These are phyloP conservation scores for Pestalotiopsis sp. DNA, from an alignment of 2,329 filamentous ascomycete species.

Conservation along the genomic window DNA sequence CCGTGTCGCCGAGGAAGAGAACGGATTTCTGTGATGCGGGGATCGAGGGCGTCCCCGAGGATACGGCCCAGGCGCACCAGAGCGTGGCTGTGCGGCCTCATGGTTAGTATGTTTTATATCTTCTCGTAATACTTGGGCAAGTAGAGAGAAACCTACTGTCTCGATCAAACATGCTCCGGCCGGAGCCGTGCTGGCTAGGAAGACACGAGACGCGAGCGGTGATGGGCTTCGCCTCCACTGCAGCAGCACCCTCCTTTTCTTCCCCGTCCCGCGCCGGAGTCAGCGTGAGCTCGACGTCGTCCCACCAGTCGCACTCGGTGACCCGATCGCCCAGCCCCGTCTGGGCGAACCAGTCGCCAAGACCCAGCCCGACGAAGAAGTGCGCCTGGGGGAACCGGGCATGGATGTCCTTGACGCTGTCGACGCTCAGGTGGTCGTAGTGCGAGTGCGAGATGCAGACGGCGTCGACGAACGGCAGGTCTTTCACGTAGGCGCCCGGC, in stretches of 20 bases:
- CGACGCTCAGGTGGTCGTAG: constrained; percentile 86
- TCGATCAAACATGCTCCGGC: constrained; percentile 67
- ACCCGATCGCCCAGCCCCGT: constrained; percentile 68
- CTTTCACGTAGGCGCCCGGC: constrained; percentile 72
- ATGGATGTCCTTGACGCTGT: constrained; percentile 70
- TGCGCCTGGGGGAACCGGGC: constrained; percentile 74
- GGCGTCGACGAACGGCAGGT: constrained; percentile 75
- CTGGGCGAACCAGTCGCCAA: constrained; percentile 77
- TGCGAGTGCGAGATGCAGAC: constrained; percentile 87
- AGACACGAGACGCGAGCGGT: constrained; percentile 73
- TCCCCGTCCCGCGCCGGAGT: constrained; percentile 22
- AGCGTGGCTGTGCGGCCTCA: constrained; percentile 59
- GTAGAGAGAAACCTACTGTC: background rate
- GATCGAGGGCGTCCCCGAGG: constrained; percentile 47
- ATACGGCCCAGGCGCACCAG: constrained; percentile 85
- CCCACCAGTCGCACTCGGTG: constrained; percentile 96
- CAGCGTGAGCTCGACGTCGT: constrained; percentile 73
- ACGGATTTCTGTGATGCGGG: constrained; percentile 61
- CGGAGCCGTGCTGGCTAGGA: constrained; percentile 81
- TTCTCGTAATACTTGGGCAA: no score
- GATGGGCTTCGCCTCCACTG: constrained; percentile 49
- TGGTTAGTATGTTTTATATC: no score
- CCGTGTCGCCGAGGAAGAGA: constrained; percentile 89
- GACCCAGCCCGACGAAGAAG: constrained; percentile 84
- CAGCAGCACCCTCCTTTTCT: constrained; percentile 28